Evolutionary conservation across 2,329 filamentous ascomycete species (phyloP).

Genomic region (Tolypocladium endophyticum): DNA sequence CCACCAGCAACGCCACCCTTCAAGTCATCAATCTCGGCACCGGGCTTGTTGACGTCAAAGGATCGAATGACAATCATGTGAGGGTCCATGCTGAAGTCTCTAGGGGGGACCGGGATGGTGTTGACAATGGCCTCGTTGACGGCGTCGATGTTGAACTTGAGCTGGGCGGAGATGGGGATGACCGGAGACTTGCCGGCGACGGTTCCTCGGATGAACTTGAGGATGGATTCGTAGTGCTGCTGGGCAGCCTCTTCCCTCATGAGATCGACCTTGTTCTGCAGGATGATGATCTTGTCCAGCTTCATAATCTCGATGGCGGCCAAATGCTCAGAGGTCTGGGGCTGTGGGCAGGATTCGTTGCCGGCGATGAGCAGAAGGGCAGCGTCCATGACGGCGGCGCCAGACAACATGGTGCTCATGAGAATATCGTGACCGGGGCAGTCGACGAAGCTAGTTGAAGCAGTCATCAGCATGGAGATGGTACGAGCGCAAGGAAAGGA

Average conservation of each 20-base stretch:
- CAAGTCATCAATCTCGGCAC: conserved; percentile 94
- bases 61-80: conserved; percentile 99
- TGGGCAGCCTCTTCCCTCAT: conserved; percentile 94
- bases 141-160: conserved; percentile 99
- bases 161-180: conserved; percentile 92
- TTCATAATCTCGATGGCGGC: conserved; percentile 99
- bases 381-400: conserved; percentile 98
- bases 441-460: conserved; percentile 68
- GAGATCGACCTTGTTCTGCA: conserved; percentile 98
- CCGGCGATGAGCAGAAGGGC: conserved; percentile 92
- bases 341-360: conserved; percentile 97
- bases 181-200: conserved; percentile 91
- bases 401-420: conserved; percentile 99
- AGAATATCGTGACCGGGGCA: conserved; percentile 99
- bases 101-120: conserved; percentile 81
- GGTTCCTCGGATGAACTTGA: conserved; percentile 97
- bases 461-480: not conserved
- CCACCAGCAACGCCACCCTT: conserved; percentile 99
- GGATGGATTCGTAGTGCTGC: conserved; percentile 91
- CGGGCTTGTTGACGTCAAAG: conserved; percentile 99
- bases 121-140: conserved; percentile 94
- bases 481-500: not conserved
- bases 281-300: conserved; percentile 97
- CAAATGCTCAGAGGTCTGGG: conserved; percentile 96
- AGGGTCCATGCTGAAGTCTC: conserved; percentile 85